Conservation (phyloP, 2,329 filamentous ascomycete genomes). For the Clonostachys rosea region DNA sequence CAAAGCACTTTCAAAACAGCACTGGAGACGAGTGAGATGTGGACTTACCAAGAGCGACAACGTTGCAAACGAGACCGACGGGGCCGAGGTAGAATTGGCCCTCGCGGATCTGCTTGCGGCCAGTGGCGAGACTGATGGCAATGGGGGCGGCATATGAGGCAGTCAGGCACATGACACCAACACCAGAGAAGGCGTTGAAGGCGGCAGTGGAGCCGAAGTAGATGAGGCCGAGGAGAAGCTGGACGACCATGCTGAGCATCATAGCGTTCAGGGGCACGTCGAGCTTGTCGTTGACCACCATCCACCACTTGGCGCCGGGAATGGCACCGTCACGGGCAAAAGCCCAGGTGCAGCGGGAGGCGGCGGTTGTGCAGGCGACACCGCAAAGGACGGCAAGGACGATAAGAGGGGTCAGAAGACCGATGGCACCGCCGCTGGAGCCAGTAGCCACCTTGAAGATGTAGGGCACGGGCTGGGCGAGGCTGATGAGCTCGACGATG, state of each 20-base stretch:
- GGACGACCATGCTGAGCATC: constrained; percentile 64
- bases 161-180: constrained; percentile 66
- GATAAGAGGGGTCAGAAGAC: constrained; percentile 58
- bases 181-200: constrained; percentile 69
- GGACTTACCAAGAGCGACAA: constrained; percentile 56
- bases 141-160: constrained; percentile 66
- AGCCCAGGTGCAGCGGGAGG: constrained; percentile 64
- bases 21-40: background rate
- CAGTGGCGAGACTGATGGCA: constrained; percentile 55
- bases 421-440: constrained; percentile 55
- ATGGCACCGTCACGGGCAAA: constrained; percentile 69
- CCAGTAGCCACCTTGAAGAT: constrained; percentile 62
- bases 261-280: constrained; percentile 67
- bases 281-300: constrained; percentile 53
- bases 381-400: constrained; percentile 64
- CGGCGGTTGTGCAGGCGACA: constrained; percentile 64
- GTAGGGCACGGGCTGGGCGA: constrained; percentile 58
- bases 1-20: background rate
- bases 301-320: constrained; percentile 58
- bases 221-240: constrained; percentile 60
- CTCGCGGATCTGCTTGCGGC: constrained; percentile 52
- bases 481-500: constrained; percentile 45
- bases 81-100: constrained; percentile 58
- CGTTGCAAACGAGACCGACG: constrained; percentile 57
- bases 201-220: constrained; percentile 66